Evolutionary conservation across 225 moss, liverwort and hornwort species (phyloP).

Genomic region (Lunularia cruciata): DNA sequence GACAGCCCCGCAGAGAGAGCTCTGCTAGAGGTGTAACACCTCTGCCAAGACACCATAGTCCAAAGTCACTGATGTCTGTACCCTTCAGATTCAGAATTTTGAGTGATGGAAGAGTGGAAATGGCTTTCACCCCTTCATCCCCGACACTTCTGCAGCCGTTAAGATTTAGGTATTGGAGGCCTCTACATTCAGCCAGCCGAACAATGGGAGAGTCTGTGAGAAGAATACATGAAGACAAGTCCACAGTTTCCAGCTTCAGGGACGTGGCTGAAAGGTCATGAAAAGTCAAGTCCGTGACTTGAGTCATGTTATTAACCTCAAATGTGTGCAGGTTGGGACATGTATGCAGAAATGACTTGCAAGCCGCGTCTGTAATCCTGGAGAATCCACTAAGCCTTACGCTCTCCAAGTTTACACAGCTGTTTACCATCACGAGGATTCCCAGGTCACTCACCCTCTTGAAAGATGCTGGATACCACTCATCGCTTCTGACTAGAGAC

Average conservation of each 20-base stretch:
- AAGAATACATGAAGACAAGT: constrained; percentile 74
- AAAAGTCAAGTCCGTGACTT: constrained; percentile 85
- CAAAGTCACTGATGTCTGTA: constrained; percentile 70
- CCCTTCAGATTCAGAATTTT: constrained; percentile 67
- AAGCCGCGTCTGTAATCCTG: constrained; percentile 86
- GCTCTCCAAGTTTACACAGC: constrained; percentile 67
- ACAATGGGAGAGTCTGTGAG: constrained; percentile 75
- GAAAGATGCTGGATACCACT: constrained; percentile 75
- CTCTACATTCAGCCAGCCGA: constrained; percentile 65
- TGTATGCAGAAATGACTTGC: constrained; percentile 78
- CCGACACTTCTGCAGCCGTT: constrained; percentile 90
- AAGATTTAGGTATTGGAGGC: constrained; percentile 70
- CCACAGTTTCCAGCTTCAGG: constrained; percentile 68
- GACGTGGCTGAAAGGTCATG: constrained; percentile 84
- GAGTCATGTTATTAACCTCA: constrained; percentile 78
- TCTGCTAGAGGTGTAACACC: constrained; percentile 57
- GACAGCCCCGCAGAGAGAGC: constrained; percentile 76
- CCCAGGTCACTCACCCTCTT: constrained; percentile 91
- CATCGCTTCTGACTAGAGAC: constrained; percentile 82
- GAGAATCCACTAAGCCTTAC: constrained; percentile 88
- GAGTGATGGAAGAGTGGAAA: constrained; percentile 62
- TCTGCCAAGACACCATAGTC: constrained; percentile 60
- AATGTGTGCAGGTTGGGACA: constrained; percentile 73
- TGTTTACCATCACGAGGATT: constrained; percentile 78
- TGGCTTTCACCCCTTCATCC: constrained; percentile 73